Evolutionary conservation across 2,329 filamentous ascomycete genomes (phyloP).

Genomic region (Talaromyces albobiverticillius): DNA sequence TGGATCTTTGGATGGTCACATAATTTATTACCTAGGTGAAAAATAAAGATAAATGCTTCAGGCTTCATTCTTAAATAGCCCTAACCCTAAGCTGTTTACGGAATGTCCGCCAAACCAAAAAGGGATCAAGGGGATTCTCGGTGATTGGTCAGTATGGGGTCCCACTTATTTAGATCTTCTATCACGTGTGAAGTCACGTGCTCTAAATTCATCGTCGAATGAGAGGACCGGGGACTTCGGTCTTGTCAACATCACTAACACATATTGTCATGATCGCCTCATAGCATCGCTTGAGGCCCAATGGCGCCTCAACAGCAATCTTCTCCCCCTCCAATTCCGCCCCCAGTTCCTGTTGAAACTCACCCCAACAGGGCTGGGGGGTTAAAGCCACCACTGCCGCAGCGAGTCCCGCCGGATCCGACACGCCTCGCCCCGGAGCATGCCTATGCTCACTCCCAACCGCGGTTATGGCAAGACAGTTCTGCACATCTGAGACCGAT

Average conservation of each 20-base stretch:
- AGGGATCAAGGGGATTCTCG: no score
- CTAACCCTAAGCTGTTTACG: no score
- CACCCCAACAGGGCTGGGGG: slow-evolving; percentile 42
- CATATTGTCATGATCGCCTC: slow-evolving; percentile 13
- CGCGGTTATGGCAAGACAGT: slow-evolving; percentile 49
- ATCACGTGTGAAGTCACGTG: no score
- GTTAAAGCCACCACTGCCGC: slow-evolving; percentile 33
- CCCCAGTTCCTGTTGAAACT: slow-evolving; percentile 46
- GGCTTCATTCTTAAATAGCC: no score
- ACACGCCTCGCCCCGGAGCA: slow-evolving; percentile 78
- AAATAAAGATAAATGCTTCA: no score
- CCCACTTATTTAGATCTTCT: no score
- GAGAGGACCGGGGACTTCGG: background rate
- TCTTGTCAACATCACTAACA: background rate
- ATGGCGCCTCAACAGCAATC: slow-evolving; percentile 26
- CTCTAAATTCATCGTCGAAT: background rate
- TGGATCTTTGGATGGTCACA: no score
- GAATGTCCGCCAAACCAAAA: no score
- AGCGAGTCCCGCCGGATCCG: slow-evolving; percentile 53
- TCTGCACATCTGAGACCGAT: slow-evolving; percentile 31
- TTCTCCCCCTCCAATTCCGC: slow-evolving; percentile 37
- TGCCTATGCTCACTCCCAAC: slow-evolving; percentile 64
- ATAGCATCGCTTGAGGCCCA: slow-evolving; percentile 10
- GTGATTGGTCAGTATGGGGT: no score
- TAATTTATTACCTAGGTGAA: no score